Base-by-base conservation (phyloP, 441 rosid species). In the Erodium trifolium region DNA sequence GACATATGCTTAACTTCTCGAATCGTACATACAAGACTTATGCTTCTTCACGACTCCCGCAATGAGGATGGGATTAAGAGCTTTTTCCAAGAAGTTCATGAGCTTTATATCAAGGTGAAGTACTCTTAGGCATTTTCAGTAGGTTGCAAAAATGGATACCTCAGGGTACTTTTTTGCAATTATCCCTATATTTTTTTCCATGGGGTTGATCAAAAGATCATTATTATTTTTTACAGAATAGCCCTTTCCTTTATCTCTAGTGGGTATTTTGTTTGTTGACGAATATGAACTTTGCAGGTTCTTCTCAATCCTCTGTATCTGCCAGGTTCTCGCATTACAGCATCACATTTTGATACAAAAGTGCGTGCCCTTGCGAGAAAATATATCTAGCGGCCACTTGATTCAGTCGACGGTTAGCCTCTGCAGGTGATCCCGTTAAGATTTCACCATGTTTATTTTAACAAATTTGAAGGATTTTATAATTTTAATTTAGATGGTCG, bases 51-150 rank as follows among this genome's bases (percentile, higher is more conserved):
- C 67, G 96, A 93, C 86, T 89, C 93, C 7, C 91, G 97, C 53
- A 94, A 90, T 37, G 96, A 94, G 65, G 99, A 94, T 70, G 99
- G 97, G 49, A 92, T 94, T 80, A 94, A 88, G 86, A 90, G 96
- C 85, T 92, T 94, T 81, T 92, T 92, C 72, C 99, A 92, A 75
- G 99, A 94, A 81, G 98, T 92, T 70, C 98, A 94, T 73, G 99
- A 90, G 84, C 96, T 94, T 70, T 94, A 90, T 66, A 85, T 94
- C 49, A 94, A 94, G 94, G 99, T 90, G 79, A 60, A 3, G 62
- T 55, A 55, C 23, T 55, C 23, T 55, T 17, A 55, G 23, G 23
- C 62, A 17, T n/a, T 55, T 55, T 16, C 8, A 55, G 10, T 18
- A 5, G 2, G 3, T 55, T 55, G 18, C 23, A 3, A 34, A 34